A percentile compares a stretch with the other conserved stretches of the same genome.
Evolutionary conservation across 1,284 basidiomycete genomes (phyloP).

Genomic region (Schizophyllum amplum): DNA sequence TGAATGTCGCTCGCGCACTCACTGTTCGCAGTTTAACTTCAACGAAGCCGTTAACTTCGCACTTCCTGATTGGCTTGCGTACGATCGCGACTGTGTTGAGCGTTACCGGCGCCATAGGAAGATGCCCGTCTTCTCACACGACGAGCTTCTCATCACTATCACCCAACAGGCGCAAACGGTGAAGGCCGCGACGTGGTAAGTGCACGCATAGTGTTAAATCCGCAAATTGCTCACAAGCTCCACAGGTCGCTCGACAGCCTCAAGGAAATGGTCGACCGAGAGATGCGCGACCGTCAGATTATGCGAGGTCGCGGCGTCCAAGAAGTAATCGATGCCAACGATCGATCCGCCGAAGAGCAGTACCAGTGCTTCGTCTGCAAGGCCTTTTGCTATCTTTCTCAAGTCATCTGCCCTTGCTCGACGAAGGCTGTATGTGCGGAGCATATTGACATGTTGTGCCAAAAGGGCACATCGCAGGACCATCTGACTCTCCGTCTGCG

Average conservation of each 20-base stretch:
- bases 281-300: slow-evolving; percentile 59
- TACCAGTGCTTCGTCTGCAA: slow-evolving; percentile 96
- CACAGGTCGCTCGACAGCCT: slow-evolving; percentile 77
- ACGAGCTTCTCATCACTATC: slow-evolving; percentile 93
- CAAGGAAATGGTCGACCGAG: slow-evolving; percentile 84
- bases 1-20: slow-evolving; percentile 12
- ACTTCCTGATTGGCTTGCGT: slow-evolving; percentile 89
- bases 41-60: slow-evolving; percentile 99
- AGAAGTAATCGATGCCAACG: slow-evolving; percentile 72
- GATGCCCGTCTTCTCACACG: slow-evolving; percentile 95
- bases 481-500: slow-evolving; percentile 70
- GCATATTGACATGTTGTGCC: slow-evolving; percentile 76
- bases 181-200: slow-evolving; percentile 87
- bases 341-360: slow-evolving; percentile 83
- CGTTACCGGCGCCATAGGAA: slow-evolving; percentile 88
- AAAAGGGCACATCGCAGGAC: slow-evolving; percentile 39
- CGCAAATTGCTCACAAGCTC: slow-evolving; percentile 14
- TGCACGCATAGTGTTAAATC: slow-evolving; percentile 12
- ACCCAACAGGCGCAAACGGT: slow-evolving; percentile 91
- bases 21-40: slow-evolving; percentile 73
- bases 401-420: slow-evolving; percentile 75
- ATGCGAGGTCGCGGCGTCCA: slow-evolving; percentile 50
- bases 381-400: slow-evolving; percentile 91
- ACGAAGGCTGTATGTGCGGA: slow-evolving; percentile 79
- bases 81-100: slow-evolving; percentile 81